Evolutionary conservation across 2,329 filamentous ascomycete species (phyloP).

Genomic region (Aspergillus brasiliensis): DNA sequence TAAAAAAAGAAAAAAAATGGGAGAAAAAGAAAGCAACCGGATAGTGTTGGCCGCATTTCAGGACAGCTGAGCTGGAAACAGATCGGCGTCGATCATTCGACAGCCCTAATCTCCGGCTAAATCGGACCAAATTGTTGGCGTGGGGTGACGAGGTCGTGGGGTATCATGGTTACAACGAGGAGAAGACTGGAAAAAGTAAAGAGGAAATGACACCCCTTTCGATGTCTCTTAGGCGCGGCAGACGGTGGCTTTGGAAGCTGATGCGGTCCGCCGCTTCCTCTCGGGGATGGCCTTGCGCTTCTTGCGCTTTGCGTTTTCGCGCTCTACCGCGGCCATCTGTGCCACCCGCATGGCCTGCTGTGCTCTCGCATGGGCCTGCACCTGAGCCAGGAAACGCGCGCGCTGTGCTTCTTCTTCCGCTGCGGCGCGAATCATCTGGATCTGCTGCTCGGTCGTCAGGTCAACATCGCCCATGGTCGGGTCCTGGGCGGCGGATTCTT

Average conservation of each 20-base stretch:
- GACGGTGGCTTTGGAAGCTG: constrained; percentile 15
- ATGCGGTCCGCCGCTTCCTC: constrained; percentile 30
- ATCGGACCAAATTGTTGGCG: constrained; percentile 1
- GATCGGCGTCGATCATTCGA: constrained; percentile 13
- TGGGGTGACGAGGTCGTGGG: constrained; percentile 12
- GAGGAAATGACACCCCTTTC: background rate
- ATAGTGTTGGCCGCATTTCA: constrained; percentile 4
- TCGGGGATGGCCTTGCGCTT: constrained; percentile 32
- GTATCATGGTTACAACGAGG: constrained; percentile 7
- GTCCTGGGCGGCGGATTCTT: constrained; percentile 29
- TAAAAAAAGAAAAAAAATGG: background rate
- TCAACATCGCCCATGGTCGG: constrained; percentile 27
- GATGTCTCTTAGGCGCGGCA: constrained; percentile 16
- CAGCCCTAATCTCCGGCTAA: constrained; percentile 7
- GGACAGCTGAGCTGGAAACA: background rate
- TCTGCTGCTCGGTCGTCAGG: constrained; percentile 44
- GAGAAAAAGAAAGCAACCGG: constrained; percentile 10
- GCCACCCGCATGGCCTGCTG: constrained; percentile 42
- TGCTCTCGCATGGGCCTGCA: constrained; percentile 44
- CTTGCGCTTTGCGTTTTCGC: constrained; percentile 31
- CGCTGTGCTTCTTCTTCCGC: constrained; percentile 41
- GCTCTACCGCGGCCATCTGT: constrained; percentile 31
- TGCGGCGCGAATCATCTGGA: constrained; percentile 38
- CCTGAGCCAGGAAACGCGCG: constrained; percentile 42
- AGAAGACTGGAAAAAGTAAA: background rate